Base-by-base conservation (phyloP, 306 rosid species). In the Benincasa hispida region DNA sequence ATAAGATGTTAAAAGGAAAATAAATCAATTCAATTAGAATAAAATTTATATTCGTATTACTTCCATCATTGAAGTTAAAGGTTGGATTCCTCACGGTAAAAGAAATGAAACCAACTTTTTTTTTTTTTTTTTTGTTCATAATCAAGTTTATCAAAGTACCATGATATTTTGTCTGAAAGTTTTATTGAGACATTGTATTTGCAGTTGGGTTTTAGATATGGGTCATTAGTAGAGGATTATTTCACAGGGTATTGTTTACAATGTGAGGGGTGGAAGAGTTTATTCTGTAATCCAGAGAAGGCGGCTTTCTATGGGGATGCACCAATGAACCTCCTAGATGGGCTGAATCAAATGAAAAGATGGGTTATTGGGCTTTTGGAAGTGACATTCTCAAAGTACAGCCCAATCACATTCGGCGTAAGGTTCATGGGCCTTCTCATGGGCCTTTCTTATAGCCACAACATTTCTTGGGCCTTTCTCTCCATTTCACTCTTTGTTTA, bases 141-240 rank as follows among this genome's bases (percentile, higher is more conserved):
- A n/a, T n/a, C n/a, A n/a, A n/a, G n/a, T n/a, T n/a, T n/a, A n/a
- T 32, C 35, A 32, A 32, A 32, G 5, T 32, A 32, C 0, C 35
- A 32, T 32, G 35, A 2, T 32, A 32, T 32, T 32, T 32, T 32
- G 35, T 32, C 3, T 32, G 3, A 32, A 32, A 32, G 35, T 32
- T 32, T 32, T 32, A 5, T 32, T 32, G 4, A 32, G 2, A 3
- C 4, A 5, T 32, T 32, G 2, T 32, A 32, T 9, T 39, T 9
- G 48, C 65, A 86, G 85, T 11, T 83, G 32, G 89, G 89, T 2
- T 72, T 86, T 2, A 81, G 82, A 68, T 81, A 86, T 74, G 89
- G 87, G 22, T 72, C 84, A 1, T 25, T 81, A 4, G 78, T 69
- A 15, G 89, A 86, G 77, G 87, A 81, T 41, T 79, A 15, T 50